Evolutionary conservation across 2,329 filamentous ascomycete genomes (phyloP), one percentile per base, ranked within the genome.

Genomic region (Sporothrix brunneoviolacea): DNA sequence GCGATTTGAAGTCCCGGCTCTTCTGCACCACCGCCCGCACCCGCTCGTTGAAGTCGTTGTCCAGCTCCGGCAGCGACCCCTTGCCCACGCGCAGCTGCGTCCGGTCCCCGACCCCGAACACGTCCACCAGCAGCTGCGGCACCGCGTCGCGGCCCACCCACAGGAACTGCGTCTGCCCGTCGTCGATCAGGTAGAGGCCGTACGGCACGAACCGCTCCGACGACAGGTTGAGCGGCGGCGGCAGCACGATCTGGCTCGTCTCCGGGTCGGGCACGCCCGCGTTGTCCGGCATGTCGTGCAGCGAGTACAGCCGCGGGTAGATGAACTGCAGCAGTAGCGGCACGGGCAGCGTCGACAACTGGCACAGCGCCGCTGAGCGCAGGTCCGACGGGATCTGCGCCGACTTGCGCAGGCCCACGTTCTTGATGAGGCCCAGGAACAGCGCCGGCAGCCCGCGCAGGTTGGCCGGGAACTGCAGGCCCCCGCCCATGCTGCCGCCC

Each of bases 31-130:
- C 90, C 7, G 86, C 87, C 45, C 93, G 82, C 32, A 98, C 85
- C 22, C 91, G 82, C 73, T 97, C 91, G 69, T 90, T 97, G 76
- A 97, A 96, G 66, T 98, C 93, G 59, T 89, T 91, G 60, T 97
- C 93, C 35, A 97, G 72, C 59, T 94, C 84, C 0, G 91, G 90
- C 56, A 98, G 69, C 4, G 83, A 81, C 21, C 84, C 84, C 77
- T 98, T 98, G 66, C 93, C 93, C 56, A 96, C 88, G 58, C 89
- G 90, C 54, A 98, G 74, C 63, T 89, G 85, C 35, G 82, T 83
- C 63, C 87, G 83, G 68, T 96, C 91, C 40, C 84, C 76, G 10
- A 93, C 77, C 21, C 90, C 91, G 65, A 98, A 98, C 6, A 97
- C 91, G 61, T 98, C 93, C 47, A 78, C 70, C 36, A 97, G 74